Evolutionary conservation across 192 early-diverging fungal species (phyloP), one percentile per base, ranked within the genome.

Genomic region (Backusella parvicylindrica): DNA sequence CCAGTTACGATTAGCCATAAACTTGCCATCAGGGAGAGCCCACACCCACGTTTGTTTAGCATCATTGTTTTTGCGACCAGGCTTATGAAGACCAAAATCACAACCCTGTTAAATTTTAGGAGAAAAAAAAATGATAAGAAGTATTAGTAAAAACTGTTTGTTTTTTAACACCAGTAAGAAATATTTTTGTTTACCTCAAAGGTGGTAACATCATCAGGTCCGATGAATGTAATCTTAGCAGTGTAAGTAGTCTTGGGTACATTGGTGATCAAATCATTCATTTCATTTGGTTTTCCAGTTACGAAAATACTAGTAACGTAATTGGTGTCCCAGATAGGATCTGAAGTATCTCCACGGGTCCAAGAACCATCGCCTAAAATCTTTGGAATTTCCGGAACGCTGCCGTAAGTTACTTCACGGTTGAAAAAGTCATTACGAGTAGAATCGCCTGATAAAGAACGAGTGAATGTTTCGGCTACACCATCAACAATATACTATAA

Each of bases 11-110:
- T 74, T 76, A 28, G 79, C 73, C 3, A 75, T 67, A 36, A 37
- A 65, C 3, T 84, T 50, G 2, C 74, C 75, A 1, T 18, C 33
- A 26, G 73, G 28, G n/a, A 84, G 77, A 33, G 36, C 33, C 81
- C 80, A 86, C 13, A 70, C 71, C 85, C 85, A 86, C 60, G 78
- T 82, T 50, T 86, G 85, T 72, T 86, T 86, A 69, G 85, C 80
- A 40, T 86, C 81, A 72, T 86, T 86, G 9, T 84, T 84, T 73
- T 84, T 84, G 67, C 81, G 82, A 56, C 85, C 85, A 28, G 82
- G 72, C 16, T 77, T 76, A 68, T 86, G 85, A 50, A 86, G 77
- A 80, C 85, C 82, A 23, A 86, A 86, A 26, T 26, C n/a, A 28
- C 77, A 75, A 18, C 77, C 77, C 83, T 84, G 56, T 32, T 53